Conservation (phyloP, 2,329 filamentous ascomycete species). For the Pseudonectria foliicola region DNA sequence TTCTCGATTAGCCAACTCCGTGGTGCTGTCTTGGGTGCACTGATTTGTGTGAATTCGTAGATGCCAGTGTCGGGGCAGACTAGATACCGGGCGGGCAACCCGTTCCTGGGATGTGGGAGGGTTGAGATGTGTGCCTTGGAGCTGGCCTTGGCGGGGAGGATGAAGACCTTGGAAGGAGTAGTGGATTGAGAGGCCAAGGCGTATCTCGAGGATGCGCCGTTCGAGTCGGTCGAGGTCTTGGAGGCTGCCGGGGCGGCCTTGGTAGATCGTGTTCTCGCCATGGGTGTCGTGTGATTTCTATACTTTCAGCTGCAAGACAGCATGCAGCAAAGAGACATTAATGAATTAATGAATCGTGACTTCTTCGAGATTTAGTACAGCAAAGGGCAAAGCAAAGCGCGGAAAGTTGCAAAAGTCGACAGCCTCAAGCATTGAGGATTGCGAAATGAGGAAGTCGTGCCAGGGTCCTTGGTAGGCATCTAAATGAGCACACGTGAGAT, state of each 20-base stretch:
- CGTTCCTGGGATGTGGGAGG: conserved; percentile 52
- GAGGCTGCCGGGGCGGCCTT: conserved; percentile 25
- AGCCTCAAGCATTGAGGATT: no score
- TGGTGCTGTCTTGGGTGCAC: conserved; percentile 44
- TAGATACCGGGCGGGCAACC: conserved; percentile 51
- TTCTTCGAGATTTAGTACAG: no score
- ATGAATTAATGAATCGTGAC: no score
- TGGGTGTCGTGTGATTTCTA: conserved; percentile 17
- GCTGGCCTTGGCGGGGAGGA: conserved; percentile 50
- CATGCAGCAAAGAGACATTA: not conserved
- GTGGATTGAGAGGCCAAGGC: conserved; percentile 31
- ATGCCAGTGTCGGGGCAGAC: conserved; percentile 55
- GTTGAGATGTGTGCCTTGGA: conserved; percentile 51
- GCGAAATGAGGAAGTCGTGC: no score
- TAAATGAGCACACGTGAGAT: no score
- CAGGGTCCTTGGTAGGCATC: no score
- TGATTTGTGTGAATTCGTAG: conserved; percentile 57
- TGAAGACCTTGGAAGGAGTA: conserved; percentile 49
- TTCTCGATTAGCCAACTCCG: conserved; percentile 56
- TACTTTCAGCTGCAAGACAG: not conserved
- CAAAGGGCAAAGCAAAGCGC: no score
- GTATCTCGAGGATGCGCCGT: conserved; percentile 32
- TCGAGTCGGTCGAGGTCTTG: conserved; percentile 21
- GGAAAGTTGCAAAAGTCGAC: no score
- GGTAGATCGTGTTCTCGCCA: conserved; percentile 45